Base-by-base conservation (phyloP, 2,329 filamentous ascomycete genomes). In the Fusarium miscanthi region DNA sequence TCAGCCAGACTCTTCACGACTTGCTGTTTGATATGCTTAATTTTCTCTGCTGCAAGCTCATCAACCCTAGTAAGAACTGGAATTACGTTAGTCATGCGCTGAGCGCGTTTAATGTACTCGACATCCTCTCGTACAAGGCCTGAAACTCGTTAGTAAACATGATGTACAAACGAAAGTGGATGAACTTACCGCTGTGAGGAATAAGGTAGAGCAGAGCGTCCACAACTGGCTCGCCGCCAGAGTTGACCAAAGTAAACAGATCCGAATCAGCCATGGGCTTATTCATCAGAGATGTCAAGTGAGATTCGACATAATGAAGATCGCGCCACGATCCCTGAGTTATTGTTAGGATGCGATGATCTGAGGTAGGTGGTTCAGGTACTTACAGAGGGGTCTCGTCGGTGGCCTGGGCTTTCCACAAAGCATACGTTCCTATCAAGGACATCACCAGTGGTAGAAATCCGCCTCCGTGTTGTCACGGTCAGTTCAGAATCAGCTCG, bases 391-490 rank as follows among this genome's bases (percentile, higher is more conserved):
- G 84, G 85, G 49, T 85, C 86, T 72, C 80, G 83, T 43, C 85
- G 83, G 80, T 89, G 90, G 17, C 91, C 91, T 16, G 92, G 90
- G 5, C 93, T 95, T 82, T 98, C 95, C 64, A 98, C 91, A 79
- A 99, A 98, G 81, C 94, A 97, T 9, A 99, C 83, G 78, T 99
- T 99, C 35, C 95, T 89, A 79, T 98, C 95, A 49, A 98, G 84
- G 42, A 98, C 88, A 27, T 90, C 88, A 71, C 96, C 94, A 12
- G 91, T 90, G 57, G 69, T 56, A 9, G 77, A 78, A 10, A 93
- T 95, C 79, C 91, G 93, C 76, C 92, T 87, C 77, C 90, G 87
- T 51, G 88, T 69, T 88, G 82, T 65, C 38, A 72, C 31, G 85
- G 85, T 63, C 69, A 92, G 90, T 61, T 95, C 92, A 53, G 94